Evolutionary conservation across 768 basidiomycete genomes (phyloP).

Genomic region (Tricholoma terreum): DNA sequence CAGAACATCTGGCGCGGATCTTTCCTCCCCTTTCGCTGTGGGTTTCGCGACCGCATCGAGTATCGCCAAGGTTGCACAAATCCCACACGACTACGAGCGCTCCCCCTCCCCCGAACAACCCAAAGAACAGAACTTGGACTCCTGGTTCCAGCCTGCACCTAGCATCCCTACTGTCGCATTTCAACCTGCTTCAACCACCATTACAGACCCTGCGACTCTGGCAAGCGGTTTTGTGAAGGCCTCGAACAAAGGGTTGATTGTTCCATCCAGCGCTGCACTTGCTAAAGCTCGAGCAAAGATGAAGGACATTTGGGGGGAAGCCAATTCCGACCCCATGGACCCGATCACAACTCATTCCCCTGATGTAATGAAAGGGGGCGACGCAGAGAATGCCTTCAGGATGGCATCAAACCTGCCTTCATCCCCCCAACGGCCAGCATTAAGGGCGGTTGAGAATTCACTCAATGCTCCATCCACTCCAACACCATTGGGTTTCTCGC

Average conservation of each 20-base stretch:
- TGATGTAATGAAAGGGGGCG: conserved; percentile 8
- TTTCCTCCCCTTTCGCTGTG: conserved; percentile 9
- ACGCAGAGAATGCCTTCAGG: conserved; percentile 27
- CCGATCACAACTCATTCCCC: background rate
- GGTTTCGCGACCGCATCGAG: conserved; percentile 30
- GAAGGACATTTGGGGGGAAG: conserved; percentile 43
- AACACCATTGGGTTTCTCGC: conserved; percentile 30
- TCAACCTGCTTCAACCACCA: conserved; percentile 27
- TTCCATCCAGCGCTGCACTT: conserved; percentile 53
- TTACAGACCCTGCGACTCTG: conserved; percentile 5
- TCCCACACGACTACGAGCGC: conserved; percentile 19
- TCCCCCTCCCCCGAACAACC: conserved; percentile 40
- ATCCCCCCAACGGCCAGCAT: conserved; percentile 30
- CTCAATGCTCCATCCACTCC: conserved; percentile 39
- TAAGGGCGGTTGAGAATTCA: conserved; percentile 37
- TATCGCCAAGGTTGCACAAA: conserved; percentile 8
- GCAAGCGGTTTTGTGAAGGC: conserved; percentile 29
- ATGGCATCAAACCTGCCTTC: conserved; percentile 18
- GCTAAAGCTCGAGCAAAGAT: conserved; percentile 53
- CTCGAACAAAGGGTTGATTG: conserved; percentile 36
- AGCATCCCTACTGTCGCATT: conserved; percentile 32
- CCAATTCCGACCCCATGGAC: conserved; percentile 20
- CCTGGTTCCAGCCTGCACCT: conserved; percentile 47
- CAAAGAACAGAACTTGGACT: conserved; percentile 39
- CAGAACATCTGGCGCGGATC: background rate